Evolutionary conservation across 129 eudicot species (phyloP), one percentile per base, ranked within the genome.

Genomic region (Centaurea solstitialis): DNA sequence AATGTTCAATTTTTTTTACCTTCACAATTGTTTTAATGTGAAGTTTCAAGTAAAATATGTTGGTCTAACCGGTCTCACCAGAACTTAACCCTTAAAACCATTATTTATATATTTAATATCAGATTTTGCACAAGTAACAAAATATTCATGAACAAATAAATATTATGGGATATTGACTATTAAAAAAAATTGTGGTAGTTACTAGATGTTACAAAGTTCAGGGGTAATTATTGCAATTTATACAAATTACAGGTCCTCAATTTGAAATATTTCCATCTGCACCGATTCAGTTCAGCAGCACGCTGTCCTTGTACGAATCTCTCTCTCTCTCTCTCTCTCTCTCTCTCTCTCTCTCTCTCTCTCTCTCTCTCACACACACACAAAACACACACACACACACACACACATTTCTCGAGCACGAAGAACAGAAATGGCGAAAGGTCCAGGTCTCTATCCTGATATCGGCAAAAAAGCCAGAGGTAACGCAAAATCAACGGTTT

Each of bases 391-490:
- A 67, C 6, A 81, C 40, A 74, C 17, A 59, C 76, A 35, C 76
- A 30, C 64, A 37, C n/a, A 47, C 43, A 26, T 62, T 61, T n/a
- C n/a, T n/a, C n/a, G n/a, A n/a, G n/a, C 76, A 33, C 23, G 68
- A 74, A 67, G 74, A 38, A 68, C 76, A 65, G 70, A 80, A 50
- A 87, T 90, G 90, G 92, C 75, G 86, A 92, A 90, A 83, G 94
- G 97, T 85, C 97, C 97, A 22, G 97, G 94, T 66, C 87, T 92
- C 33, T 92, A 92, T 81, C 38, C 93, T 38, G 94, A 92, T 70
- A 92, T 92, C 80, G 97, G 97, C 81, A 92, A 90, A 77, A 90
- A 74, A 75, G 91, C 97, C 87, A 85, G 91, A 92, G 97, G 97
- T 87, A 68, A 75, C 79, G 30, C 23, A 50, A 41, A 59, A 12